phyloP scores from a whole-genome alignment of 495 filamentous ascomycete genomes.

The Lepidopterella palustris region DNA sequence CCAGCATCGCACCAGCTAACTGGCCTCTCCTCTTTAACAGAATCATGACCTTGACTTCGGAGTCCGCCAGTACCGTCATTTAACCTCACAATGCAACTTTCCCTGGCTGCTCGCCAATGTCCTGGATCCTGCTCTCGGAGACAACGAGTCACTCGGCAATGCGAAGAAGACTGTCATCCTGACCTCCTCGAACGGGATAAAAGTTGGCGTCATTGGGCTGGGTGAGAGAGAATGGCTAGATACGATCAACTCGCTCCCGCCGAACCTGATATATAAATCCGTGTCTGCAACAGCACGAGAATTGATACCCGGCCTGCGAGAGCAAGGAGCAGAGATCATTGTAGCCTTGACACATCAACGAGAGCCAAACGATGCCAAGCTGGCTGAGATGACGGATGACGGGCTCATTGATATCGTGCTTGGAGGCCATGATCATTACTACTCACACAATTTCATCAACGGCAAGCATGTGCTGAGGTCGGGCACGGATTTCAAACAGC shows the following conservation, averaged over 20 bases:
- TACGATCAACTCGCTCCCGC: slow-evolving; percentile 79
- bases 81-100: slow-evolving; percentile 69
- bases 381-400: slow-evolving; percentile 59
- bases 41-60: slow-evolving; percentile 96
- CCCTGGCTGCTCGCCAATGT: slow-evolving; percentile 88
- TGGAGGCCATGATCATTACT: slow-evolving; percentile 87
- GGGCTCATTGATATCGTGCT: slow-evolving; percentile 77
- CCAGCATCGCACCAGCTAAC: neutral
- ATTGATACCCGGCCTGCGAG: slow-evolving; percentile 61
- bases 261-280: slow-evolving; percentile 72
- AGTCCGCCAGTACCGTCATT: slow-evolving; percentile 66
- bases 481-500: slow-evolving; percentile 82
- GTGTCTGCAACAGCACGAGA: slow-evolving; percentile 62
- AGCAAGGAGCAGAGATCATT: slow-evolving; percentile 72
- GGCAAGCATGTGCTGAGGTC: slow-evolving; percentile 73
- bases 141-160: slow-evolving; percentile 59
- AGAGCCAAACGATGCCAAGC: slow-evolving; percentile 69
- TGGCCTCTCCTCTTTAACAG: slow-evolving; percentile 31
- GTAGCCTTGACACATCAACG: slow-evolving; percentile 78
- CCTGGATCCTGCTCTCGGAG: slow-evolving; percentile 68
- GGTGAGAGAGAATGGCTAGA: slow-evolving; percentile 77
- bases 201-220: slow-evolving; percentile 77
- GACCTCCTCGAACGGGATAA: slow-evolving; percentile 72
- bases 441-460: slow-evolving; percentile 67
- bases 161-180: slow-evolving; percentile 65